Conservation (phyloP, 305 asterid species). For the Fraxinus xanthoxyloides region DNA sequence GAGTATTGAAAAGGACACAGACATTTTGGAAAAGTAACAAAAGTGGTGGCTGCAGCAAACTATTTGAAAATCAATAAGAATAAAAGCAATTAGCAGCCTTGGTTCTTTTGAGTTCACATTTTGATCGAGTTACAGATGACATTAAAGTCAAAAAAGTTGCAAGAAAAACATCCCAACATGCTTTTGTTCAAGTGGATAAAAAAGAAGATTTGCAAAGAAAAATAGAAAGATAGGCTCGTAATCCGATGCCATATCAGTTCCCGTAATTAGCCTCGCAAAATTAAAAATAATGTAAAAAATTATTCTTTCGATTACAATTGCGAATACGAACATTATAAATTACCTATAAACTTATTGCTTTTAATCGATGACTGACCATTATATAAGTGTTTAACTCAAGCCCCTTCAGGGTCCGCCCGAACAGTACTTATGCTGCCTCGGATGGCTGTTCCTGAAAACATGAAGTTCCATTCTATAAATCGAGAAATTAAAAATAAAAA, state of each 20-base stretch:
- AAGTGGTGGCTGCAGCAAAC: neutral
- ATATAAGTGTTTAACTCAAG: neutral
- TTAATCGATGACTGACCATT: neutral
- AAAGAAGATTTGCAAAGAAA: neutral
- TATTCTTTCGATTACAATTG: neutral
- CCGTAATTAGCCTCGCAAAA: neutral
- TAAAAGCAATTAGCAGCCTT: slow-evolving; percentile 1
- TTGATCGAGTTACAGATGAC: slow-evolving; percentile 22
- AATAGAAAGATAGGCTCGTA: slow-evolving; percentile 13
- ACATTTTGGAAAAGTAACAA: neutral
- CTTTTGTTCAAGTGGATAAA: slow-evolving; percentile 21
- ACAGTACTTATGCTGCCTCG: neutral
- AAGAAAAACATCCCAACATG: slow-evolving; percentile 44
- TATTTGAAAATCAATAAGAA: slow-evolving; percentile 5
- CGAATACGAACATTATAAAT: neutral
- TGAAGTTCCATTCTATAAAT: neutral
- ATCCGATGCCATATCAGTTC: slow-evolving; percentile 30
- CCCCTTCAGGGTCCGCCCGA: neutral
- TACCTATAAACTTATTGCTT: neutral
- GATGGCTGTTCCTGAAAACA: neutral
- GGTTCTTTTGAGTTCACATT: neutral
- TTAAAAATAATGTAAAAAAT: neutral
- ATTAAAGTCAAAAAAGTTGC: slow-evolving; percentile 52
- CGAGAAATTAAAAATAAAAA: neutral
- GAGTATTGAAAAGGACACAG: neutral